Evolutionary conservation across 345 rosid genomes (phyloP), one percentile per base, ranked within the genome.

Genomic region (Boechera retrofracta): DNA sequence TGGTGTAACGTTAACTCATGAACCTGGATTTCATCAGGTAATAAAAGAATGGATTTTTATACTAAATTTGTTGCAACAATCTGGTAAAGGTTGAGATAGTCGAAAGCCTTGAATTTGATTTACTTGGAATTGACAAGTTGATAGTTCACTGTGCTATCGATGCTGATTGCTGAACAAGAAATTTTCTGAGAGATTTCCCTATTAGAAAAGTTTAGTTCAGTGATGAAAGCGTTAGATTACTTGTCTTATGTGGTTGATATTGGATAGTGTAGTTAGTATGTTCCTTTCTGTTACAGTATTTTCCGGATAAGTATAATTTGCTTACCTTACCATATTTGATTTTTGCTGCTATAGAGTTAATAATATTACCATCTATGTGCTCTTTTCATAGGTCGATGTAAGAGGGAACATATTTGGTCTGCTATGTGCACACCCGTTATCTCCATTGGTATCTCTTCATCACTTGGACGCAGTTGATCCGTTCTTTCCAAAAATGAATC

Each of bases 21-120:
- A 95, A 73, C 89, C 93, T 48, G 99, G 98, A 7, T 95, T 95
- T 75, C 99, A 95, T 86, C 98, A 92, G 99, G 98, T 95, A 78
- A 15, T 16, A 0, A 85, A 78, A 21, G 73, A 21, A 84, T 18
- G 13, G 2, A 12, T 15, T 39, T 11, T 55, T 7, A 41, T 48
- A 3, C 51, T 60, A 3, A 21, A 48, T 33, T 13, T 33, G 38
- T 59, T 71, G 47, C 35, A 36, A 35, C 48, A 55, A 65, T 54
- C 3, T 38, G 32, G 32, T 35, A 0, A 7, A 66, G 29, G 10
- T 61, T 26, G 69, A 28, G 60, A 62, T 9, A 7, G 7, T 26
- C 5, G 28, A 72, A 60, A 62, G 41, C 61, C 52, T 62, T 62
- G 54, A 62, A 10, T 38, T 71, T 38, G 60, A 51, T 12, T 21